Evolutionary conservation across 371 early-diverging fungal genomes (phyloP), one percentile per base, ranked within the genome.

Genomic region (Globomyces sp.): DNA sequence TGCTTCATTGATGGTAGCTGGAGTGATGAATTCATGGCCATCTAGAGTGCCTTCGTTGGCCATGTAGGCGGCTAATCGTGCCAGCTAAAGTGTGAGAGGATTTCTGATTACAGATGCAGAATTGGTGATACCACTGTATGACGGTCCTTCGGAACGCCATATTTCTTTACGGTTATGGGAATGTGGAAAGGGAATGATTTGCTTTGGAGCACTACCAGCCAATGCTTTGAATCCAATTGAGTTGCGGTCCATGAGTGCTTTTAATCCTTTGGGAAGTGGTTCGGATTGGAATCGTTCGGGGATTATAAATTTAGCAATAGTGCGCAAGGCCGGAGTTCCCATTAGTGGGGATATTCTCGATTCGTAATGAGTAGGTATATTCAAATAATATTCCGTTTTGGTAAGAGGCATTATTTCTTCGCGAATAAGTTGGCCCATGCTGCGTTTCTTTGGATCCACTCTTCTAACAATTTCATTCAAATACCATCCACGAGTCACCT

Each of bases 381-480:
- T 80, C 13, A 82, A 71, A 66, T 88, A 80, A 75, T 83, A 81
- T 64, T 89, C 89, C 13, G 82, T 67, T 61, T 79, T 75, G 46
- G 74, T 43, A 1, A 74, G 58, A 9, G 73, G 81, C 66, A 70
- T 74, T 65, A 88, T 74, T 42, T 86, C 85, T 63, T 87, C 79
- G 51, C 76, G 64, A 9, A 77, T 78, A 57, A 88, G 78, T 50
- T 82, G 77, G 40, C 87, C 84, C 36, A 89, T 72, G 9, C 87
- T 84, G 4, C 82, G 75, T 13, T 81, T 70, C 58, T 80, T 60
- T 10, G 81, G 76, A 68, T 85, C 84, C 10, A 80, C 84, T 1
- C 90, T 80, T 0, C 82, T 76, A 24, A 88, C 79, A 64, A 91
- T 69, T 66, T 89, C 89, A 65, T 91, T 89, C 53, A 88, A 64